Evolutionary conservation across 129 eudicot species (phyloP).

Genomic region (Flaveria sonorensis): DNA sequence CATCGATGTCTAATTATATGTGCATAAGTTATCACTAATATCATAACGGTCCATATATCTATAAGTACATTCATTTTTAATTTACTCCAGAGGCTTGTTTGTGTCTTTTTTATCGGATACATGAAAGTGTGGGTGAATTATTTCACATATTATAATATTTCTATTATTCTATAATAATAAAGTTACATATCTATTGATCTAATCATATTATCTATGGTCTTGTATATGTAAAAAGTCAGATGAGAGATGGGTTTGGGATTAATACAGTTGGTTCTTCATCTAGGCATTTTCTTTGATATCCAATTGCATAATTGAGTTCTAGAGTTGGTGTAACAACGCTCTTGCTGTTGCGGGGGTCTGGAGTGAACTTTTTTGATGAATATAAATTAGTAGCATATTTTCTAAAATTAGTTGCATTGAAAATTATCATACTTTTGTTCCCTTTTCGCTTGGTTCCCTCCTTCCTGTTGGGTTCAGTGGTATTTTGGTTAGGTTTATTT

Average conservation of each 20-base stretch:
- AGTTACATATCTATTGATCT: background rate
- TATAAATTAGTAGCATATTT: background rate
- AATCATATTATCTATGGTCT: constrained; percentile 17
- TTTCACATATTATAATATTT: background rate
- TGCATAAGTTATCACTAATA: background rate
- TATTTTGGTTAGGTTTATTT: no score
- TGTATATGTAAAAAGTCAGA: background rate
- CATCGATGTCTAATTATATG: background rate
- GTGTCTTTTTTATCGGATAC: background rate
- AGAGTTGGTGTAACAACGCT: constrained; percentile 1
- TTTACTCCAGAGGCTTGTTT: background rate
- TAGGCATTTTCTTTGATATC: constrained; percentile 3
- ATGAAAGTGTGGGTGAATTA: constrained; percentile 1
- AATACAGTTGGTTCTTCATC: background rate
- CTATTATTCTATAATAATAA: background rate
- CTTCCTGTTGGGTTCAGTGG: no score
- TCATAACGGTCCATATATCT: background rate
- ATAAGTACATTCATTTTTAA: background rate
- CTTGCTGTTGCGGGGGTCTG: background rate
- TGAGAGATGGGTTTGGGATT: background rate
- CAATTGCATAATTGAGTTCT: constrained; percentile 6
- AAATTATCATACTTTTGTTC: constrained; percentile 9
- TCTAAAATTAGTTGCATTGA: constrained; percentile 12
- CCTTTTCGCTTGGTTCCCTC: background rate
- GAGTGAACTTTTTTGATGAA: background rate